Percentiles rank a stretch among this genome's conserved stretches.
phyloP scores from a whole-genome alignment of 2,329 filamentous ascomycete species.

The Hypoxylon sp. region DNA sequence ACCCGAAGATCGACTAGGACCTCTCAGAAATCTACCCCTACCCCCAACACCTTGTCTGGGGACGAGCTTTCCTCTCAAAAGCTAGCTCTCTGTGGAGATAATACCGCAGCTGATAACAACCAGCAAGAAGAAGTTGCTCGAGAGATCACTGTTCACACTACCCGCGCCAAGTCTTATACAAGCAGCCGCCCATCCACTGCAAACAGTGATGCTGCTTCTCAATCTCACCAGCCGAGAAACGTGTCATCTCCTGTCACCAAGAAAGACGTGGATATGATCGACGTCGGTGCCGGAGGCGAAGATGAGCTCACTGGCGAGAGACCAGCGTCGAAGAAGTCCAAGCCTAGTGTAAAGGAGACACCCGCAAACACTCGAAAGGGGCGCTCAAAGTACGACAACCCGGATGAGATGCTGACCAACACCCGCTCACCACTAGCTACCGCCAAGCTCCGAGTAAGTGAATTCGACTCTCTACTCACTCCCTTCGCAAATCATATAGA shows the following conservation, averaged over 20 bases:
- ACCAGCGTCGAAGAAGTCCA: slow-evolving; percentile 46
- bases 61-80: slow-evolving; percentile 30
- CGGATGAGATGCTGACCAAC: slow-evolving; percentile 54
- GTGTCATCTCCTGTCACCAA: slow-evolving; percentile 31
- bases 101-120: neutral
- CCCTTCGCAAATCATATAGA: neutral
- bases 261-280: slow-evolving; percentile 27
- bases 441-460: slow-evolving; percentile 54
- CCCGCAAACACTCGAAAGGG: slow-evolving; percentile 46
- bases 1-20: slow-evolving; percentile 31
- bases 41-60: slow-evolving; percentile 1
- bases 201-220: slow-evolving; percentile 15
- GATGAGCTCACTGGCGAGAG: slow-evolving; percentile 37
- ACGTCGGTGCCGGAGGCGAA: slow-evolving; percentile 25
- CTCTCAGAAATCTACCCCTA: neutral
- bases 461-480: neutral
- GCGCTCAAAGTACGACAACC: slow-evolving; percentile 49
- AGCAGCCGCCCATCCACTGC: slow-evolving; percentile 35
- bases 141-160: slow-evolving; percentile 28
- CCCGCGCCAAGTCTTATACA: slow-evolving; percentile 13
- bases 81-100: neutral
- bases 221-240: slow-evolving; percentile 5
- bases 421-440: slow-evolving; percentile 53
- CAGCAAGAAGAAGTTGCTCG: slow-evolving; percentile 15
- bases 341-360: slow-evolving; percentile 45